Evolutionary conservation across 2,329 filamentous ascomycete genomes (phyloP), one percentile per base, ranked within the genome.

Genomic region (Verticillium tricorpus): DNA sequence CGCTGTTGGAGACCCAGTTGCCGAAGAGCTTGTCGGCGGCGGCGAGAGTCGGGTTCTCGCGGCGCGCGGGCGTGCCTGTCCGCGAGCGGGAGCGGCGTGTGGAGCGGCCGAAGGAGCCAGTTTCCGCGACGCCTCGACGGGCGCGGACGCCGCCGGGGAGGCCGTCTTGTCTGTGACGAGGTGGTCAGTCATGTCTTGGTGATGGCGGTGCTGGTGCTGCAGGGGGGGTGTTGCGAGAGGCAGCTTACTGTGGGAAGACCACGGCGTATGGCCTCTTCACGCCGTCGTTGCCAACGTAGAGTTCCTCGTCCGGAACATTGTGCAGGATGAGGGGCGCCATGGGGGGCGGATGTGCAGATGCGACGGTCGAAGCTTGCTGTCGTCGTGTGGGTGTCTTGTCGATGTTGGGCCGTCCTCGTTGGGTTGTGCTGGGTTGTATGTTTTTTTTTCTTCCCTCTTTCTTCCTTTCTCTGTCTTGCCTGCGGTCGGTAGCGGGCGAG

Each of bases 261-360:
- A 89, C 86, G 64, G 86, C 87, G 70, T 88, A 89, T 2, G 87
- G 87, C 64, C 87, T 78, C 72, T 85, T 84, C 65, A 89, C 72
- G 64, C 87, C 87, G 74, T 89, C 87, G 60, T 88, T 85, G 62
- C 87, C 87, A 6, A 85, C 76, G 71, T 88, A 89, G 58, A 86
- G 83, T 71, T 89, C 87, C 58, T 89, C 86, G 66, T 89, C 86
- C 61, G 86, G 86, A 65, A 89, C 87, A 71, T 88, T 89, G 71
- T 89, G 87, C 37, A 89, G 77, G 69, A 89, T 88, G 62, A 89
- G 77, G 67, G 87, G 87, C 62, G 85, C 82, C 85, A 88, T 89
- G 66, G 65, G 61, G 61, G 39, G 39, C 28, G 57, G 34, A 5
- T 9, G 39, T n/a, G 28, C 28, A 28, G 28, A 5, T 28, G 28